Percentiles rank a stretch among this genome's conserved stretches.
phyloP scores from a whole-genome alignment of 2,329 filamentous ascomycete genomes.

The Penicillium sp. region DNA sequence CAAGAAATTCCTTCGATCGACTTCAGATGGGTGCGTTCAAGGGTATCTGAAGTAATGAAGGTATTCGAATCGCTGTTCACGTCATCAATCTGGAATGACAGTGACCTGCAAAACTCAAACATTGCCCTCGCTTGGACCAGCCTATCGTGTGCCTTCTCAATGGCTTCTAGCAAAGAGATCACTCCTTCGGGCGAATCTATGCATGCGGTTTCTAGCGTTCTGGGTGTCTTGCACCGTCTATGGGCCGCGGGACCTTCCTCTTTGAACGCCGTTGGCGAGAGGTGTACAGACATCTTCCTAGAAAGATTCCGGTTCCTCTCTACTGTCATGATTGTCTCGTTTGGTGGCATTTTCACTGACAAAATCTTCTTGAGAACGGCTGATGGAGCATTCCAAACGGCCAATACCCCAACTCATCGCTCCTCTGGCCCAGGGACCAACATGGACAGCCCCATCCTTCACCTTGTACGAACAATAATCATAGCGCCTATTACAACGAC shows the following conservation, averaged over 20 bases:
- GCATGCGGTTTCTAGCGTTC: constrained; percentile 69
- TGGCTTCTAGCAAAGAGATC: constrained; percentile 75
- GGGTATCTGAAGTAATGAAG: constrained; percentile 63
- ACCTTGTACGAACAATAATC: constrained; percentile 39
- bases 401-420: constrained; percentile 38
- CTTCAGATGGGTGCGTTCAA: constrained; percentile 79
- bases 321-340: constrained; percentile 48
- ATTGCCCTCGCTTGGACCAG: constrained; percentile 61
- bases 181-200: constrained; percentile 82
- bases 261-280: constrained; percentile 30
- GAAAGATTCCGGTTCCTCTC: constrained; percentile 53
- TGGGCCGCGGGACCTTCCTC: constrained; percentile 59
- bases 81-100: constrained; percentile 49
- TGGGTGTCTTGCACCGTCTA: constrained; percentile 65
- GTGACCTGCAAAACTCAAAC: constrained; percentile 38
- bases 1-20: constrained; percentile 84
- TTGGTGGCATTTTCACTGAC: constrained; percentile 53
- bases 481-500: constrained; percentile 15
- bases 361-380: constrained; percentile 54
- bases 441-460: constrained; percentile 38
- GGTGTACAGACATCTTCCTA: constrained; percentile 41
- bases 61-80: constrained; percentile 56
- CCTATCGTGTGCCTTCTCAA: constrained; percentile 60
- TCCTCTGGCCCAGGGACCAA: constrained; percentile 26
- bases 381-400: constrained; percentile 53